Evolutionary conservation across 176 grass and related monocot genomes (phyloP), one percentile per base, ranked within the genome.

Genomic region (Triticum urartu): DNA sequence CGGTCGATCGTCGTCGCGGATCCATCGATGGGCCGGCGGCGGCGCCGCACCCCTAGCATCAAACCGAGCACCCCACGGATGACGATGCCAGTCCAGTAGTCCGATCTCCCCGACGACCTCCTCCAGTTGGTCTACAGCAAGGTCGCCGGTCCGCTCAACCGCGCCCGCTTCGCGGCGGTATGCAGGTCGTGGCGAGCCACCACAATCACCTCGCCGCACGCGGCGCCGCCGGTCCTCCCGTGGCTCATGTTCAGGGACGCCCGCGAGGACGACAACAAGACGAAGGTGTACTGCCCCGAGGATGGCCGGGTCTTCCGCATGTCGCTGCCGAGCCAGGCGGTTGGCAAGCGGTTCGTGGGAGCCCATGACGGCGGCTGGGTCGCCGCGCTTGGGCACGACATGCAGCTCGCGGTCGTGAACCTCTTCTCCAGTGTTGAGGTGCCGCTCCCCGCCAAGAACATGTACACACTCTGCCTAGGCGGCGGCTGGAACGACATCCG

Each of bases 131-230:
- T 63, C 60, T 63, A 63, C 60, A 24, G 21, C 20, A 62, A 62
- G 60, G 60, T 62, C n/a, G 60, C 21, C n/a, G 9, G 60, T 3
- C 9, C 9, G n/a, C 21, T 62, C 60, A n/a, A 62, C 60, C 60
- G 60, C 60, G n/a, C 5, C n/a, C 21, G 60, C 7, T 63, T 63
- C 60, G 9, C 60, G n/a, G n/a, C n/a, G 0, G 60, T 63, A 1
- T 63, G 60, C n/a, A 63, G 60, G n/a, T 63, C 60, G 9, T 63
- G 60, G 60, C 52, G 52, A 20, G 9, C n/a, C 0, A 0, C 1
- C 1, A 1, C 60, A 9, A 10, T 4, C 9, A 22, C 60, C 0
- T 24, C n/a, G 8, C 60, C 0, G 0, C n/a, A 63, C 0, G 60
- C 60, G 0, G 3, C 60, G n/a, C 60, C 60, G 9, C 60, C 60